These are phyloP conservation scores for Elasticomyces elasticus DNA, from an alignment of 495 filamentous ascomycete genomes.

Conservation along the genomic window DNA sequence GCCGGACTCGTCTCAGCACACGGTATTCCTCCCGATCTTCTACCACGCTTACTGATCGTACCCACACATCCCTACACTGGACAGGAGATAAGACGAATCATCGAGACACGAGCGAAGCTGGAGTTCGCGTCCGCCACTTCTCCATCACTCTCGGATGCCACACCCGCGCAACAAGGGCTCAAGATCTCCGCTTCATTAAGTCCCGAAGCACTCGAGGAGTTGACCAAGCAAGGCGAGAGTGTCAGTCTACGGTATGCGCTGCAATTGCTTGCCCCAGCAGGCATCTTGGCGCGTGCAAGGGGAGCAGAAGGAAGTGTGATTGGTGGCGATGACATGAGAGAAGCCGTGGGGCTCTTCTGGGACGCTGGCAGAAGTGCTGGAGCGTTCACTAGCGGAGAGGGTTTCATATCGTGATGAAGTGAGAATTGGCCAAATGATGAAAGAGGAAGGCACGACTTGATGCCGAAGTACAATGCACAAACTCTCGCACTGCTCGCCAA, in stretches of 20 bases:
- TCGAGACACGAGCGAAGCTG: constrained; percentile 67
- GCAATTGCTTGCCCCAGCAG: constrained; percentile 83
- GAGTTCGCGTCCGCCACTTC: constrained; percentile 44
- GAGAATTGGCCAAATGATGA: no score
- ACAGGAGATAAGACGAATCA: constrained; percentile 82
- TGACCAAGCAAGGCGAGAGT: constrained; percentile 72
- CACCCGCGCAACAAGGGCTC: neutral
- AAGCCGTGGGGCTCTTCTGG: constrained; percentile 82
- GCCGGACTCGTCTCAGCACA: constrained; percentile 66
- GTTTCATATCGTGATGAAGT: constrained; percentile 17
- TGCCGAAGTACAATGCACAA: no score
- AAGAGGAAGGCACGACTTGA: no score
- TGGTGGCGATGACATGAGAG: constrained; percentile 70
- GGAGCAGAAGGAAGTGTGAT: constrained; percentile 49
- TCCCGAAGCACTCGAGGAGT: constrained; percentile 63
- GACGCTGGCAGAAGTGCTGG: constrained; percentile 75
- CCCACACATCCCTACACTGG: constrained; percentile 77
- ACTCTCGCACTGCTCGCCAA: no score
- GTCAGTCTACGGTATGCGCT: constrained; percentile 87
- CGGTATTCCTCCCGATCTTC: constrained; percentile 84
- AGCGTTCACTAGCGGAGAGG: constrained; percentile 11
- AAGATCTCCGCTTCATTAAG: neutral
- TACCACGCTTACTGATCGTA: constrained; percentile 87
- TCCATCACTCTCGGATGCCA: constrained; percentile 61
- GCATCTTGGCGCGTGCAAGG: constrained; percentile 55